These are phyloP conservation scores for Dictyostelium brefeldianum DNA, from an alignment of 78 protist species.

Conservation along the genomic window DNA sequence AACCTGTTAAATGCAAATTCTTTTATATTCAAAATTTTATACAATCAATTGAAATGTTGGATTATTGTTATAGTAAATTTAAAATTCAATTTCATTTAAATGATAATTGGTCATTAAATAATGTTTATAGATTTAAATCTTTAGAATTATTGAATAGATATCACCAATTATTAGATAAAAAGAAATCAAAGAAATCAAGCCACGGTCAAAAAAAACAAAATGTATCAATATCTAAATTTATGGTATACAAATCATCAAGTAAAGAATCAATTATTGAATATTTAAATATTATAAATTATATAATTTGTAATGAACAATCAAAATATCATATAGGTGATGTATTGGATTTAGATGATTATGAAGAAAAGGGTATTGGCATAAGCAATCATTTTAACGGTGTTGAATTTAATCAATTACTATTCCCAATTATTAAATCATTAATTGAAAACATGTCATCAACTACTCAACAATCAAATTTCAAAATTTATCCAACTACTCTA, in stretches of 20 bases:
- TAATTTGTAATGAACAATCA: neutral
- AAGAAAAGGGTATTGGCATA: no score
- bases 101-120: neutral
- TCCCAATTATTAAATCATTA: neutral
- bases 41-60: neutral
- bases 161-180: neutral
- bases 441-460: neutral
- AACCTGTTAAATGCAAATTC: neutral
- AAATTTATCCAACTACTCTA: neutral
- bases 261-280: neutral
- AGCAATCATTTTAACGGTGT: neutral
- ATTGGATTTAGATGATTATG: no score
- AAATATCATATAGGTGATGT: no score
- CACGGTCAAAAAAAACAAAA: neutral
- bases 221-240: neutral
- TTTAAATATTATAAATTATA: neutral
- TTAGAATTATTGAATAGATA: neutral
- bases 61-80: neutral
- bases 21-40: constrained; percentile 8
- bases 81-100: neutral
- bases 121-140: neutral
- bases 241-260: no score
- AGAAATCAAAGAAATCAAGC: neutral
- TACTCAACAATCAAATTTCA: neutral
- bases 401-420: neutral